Percentiles rank a stretch among this genome's conserved stretches.
Conservation (phyloP, 2,329 filamentous ascomycete species). For the Rasamsonia emersonii region DNA sequence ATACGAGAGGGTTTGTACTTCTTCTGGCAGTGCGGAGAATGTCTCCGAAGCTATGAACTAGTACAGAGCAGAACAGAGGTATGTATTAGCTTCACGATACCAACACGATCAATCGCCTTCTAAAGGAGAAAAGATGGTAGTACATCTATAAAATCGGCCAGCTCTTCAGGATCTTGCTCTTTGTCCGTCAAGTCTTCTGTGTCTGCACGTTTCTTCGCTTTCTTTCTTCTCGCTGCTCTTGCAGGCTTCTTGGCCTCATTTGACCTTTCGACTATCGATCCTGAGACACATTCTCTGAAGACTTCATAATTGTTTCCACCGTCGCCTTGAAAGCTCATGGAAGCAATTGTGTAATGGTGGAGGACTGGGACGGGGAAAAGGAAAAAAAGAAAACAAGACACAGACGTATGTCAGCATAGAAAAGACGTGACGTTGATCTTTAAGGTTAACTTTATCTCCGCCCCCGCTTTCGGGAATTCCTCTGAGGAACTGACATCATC, state of each 20-base stretch:
- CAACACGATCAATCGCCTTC: too few relatives aligned
- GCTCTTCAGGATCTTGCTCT: conserved; percentile 51
- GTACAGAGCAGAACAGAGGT: too few relatives aligned
- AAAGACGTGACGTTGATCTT: too few relatives aligned
- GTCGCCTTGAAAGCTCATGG: conserved; percentile 23
- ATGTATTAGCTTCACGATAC: too few relatives aligned
- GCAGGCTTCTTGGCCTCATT: conserved; percentile 36
- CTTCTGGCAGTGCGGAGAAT: conserved; percentile 55
- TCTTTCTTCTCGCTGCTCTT: conserved; percentile 22
- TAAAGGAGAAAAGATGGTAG: too few relatives aligned
- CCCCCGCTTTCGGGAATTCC: too few relatives aligned
- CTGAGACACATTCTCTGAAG: conserved; percentile 68
- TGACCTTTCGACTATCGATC: conserved; percentile 56
- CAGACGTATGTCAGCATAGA: too few relatives aligned
- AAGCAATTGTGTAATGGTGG: conserved; percentile 1
- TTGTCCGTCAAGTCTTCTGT: conserved; percentile 9
- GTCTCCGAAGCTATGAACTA: conserved; percentile 63
- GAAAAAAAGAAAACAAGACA: background rate
- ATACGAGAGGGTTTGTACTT: conserved; percentile 56
- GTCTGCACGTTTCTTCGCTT: conserved; percentile 11
- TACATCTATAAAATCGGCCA: conserved; percentile 70
- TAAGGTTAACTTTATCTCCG: too few relatives aligned
- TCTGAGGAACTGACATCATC: too few relatives aligned
- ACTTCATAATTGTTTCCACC: conserved; percentile 51
- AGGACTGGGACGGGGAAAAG: background rate